These are phyloP conservation scores for Colletotrichum somersetense DNA, from an alignment of 2,329 filamentous ascomycete species.

Conservation along the genomic window DNA sequence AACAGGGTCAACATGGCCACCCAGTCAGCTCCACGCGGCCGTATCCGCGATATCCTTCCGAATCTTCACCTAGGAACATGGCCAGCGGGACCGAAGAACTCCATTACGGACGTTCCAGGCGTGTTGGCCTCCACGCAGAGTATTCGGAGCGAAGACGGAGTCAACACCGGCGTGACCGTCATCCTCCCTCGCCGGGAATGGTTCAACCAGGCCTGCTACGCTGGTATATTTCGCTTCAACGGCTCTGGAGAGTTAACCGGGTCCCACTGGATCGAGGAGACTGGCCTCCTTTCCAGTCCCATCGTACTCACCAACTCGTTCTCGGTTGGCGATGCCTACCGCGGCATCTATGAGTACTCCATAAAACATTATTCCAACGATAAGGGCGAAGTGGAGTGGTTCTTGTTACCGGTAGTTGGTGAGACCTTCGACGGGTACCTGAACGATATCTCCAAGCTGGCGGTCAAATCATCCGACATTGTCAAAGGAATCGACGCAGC, in stretches of 20 bases:
- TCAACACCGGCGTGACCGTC: slow-evolving; percentile 65
- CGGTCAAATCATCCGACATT: slow-evolving; percentile 66
- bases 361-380: slow-evolving; percentile 59
- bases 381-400: slow-evolving; percentile 62
- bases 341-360: slow-evolving; percentile 69
- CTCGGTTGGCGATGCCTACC: slow-evolving; percentile 68
- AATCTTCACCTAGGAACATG: slow-evolving; percentile 58
- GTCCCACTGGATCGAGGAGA: slow-evolving; percentile 72
- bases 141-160: slow-evolving; percentile 52
- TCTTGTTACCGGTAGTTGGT: slow-evolving; percentile 68
- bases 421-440: slow-evolving; percentile 75
- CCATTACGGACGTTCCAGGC: slow-evolving; percentile 64
- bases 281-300: slow-evolving; percentile 69
- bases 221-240: slow-evolving; percentile 72
- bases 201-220: slow-evolving; percentile 59
- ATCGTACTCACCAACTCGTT: slow-evolving; percentile 72
- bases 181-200: slow-evolving; percentile 61
- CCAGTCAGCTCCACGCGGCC: slow-evolving; percentile 43
- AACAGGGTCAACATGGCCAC: slow-evolving; percentile 10
- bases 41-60: slow-evolving; percentile 60
- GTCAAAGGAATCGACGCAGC: slow-evolving; percentile 66
- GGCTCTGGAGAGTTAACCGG: slow-evolving; percentile 74
- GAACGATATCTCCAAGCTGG: slow-evolving; percentile 68
- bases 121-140: slow-evolving; percentile 62
- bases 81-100: slow-evolving; percentile 60